Evolutionary conservation across 129 eudicot species (phyloP), one percentile per base, ranked within the genome.

Genomic region (Silybum marianum): DNA sequence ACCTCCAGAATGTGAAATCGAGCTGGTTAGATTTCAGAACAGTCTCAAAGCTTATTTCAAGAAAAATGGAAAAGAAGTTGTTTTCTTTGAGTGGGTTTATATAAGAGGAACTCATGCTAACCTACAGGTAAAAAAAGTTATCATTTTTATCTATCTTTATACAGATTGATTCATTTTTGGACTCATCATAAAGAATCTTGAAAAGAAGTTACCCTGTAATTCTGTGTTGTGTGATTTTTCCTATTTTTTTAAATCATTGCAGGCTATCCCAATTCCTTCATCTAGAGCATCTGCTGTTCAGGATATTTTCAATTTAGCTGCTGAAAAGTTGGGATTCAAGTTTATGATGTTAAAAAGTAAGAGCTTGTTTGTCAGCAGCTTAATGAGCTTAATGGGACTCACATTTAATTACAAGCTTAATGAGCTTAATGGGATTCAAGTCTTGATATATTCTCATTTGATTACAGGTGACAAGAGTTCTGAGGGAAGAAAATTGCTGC

Each of bases 41-140:
- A 91, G 99, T 87, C 93, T 95, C 39, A 79, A 78, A 77, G 85
- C 82, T 25, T 95, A 83, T 85, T 88, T 88, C 80, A 85, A 88
- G 86, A 91, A 69, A 70, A 90, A 90, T 77, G 92, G 86, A 60
- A 93, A 93, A 69, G 95, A 91, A 88, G 88, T 78, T 25, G 88
- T 95, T 48, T 95, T 95, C 91, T 95, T 91, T 83, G 99, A 95
- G 75, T 93, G 92, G 95, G 89, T 91, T 69, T 93, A 82, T 24
- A 73, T 89, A 74, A 88, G 90, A 78, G 88, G 92, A 48, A 90
- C 90, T 78, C 99, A 95, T 91, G 99, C 99, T 73, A 95, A 95
- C 86, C 89, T 93, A 65, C 99, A 95, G 97, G 98, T 95, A 80
- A 74, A 8, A 8, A 39, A 26, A 14, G 26, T 46, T 58, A 16